These are phyloP conservation scores for Epichloe hybrida DNA, from an alignment of 2,329 filamentous ascomycete species.

Conservation along the genomic window DNA sequence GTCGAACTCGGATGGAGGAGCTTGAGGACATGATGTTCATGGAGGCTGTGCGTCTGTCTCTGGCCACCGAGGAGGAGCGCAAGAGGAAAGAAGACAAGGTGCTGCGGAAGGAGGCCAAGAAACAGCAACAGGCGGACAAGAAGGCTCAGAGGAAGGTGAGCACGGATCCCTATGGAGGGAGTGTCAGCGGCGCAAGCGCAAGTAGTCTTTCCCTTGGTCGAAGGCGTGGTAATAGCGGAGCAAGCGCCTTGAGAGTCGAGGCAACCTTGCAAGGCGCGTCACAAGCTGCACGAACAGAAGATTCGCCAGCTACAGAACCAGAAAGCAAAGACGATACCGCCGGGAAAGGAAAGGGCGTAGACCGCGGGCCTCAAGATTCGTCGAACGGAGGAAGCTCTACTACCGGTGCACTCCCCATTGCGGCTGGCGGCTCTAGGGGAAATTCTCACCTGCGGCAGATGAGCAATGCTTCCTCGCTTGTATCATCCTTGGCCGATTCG, in stretches of 20 bases:
- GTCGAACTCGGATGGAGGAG: slow-evolving; percentile 57
- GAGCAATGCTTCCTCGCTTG: slow-evolving; percentile 74
- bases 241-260: slow-evolving; percentile 47
- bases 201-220: slow-evolving; percentile 51
- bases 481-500: slow-evolving; percentile 63
- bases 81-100: slow-evolving; percentile 55
- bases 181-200: slow-evolving; percentile 34
- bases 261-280: slow-evolving; percentile 34
- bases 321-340: slow-evolving; percentile 18
- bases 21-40: slow-evolving; percentile 98
- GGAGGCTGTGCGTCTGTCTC: slow-evolving; percentile 80
- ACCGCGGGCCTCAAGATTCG: slow-evolving; percentile 29
- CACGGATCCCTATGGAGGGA: slow-evolving; percentile 22
- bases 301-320: slow-evolving; percentile 10
- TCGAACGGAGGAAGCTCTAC: slow-evolving; percentile 18
- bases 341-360: slow-evolving; percentile 58
- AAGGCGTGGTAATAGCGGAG: slow-evolving; percentile 43
- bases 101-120: slow-evolving; percentile 63
- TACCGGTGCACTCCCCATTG: slow-evolving; percentile 29
- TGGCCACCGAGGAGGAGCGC: slow-evolving; percentile 91
- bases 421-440: slow-evolving; percentile 39
- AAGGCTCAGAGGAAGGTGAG: slow-evolving; percentile 56
- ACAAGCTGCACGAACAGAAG: slow-evolving; percentile 13
- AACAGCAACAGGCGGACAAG: slow-evolving; percentile 69
- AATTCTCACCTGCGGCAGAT: slow-evolving; percentile 67